Evolutionary conservation across 306 rosid species (phyloP), one percentile per base, ranked within the genome.

Genomic region (Begonia loranthoides): DNA sequence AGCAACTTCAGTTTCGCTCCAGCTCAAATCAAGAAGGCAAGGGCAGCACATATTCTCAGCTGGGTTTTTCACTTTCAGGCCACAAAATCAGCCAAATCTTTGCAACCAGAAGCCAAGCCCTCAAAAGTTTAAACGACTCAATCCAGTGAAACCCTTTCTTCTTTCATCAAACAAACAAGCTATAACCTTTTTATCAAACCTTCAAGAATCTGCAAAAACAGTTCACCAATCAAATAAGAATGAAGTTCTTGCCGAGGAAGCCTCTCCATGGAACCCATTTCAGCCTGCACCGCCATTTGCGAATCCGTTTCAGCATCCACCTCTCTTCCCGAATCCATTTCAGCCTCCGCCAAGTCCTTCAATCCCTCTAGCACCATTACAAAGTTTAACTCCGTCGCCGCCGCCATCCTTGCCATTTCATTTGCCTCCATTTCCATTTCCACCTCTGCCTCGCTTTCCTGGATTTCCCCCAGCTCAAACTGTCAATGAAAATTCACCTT

Each of bases 61-160:
- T 59, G 97, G 97, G 14, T 41, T 79, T 51, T 77, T 90, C 77
- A 79, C 94, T 56, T 90, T 90, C 81, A 80, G 74, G 66, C 97
- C 97, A 9, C 52, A 33, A 5, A 74, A 68, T 10, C 79, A 58
- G 38, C 92, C 97, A 49, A 65, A 55, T n/a, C 60, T 78, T 1
- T 82, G 97, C 51, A 59, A 59, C 57, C 67, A 82, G 41, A 82
- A 79, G 48, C 77, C 73, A 40, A 19, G 22, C 22, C 22, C 22
- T 19, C 22, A 2, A 19, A 28, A 28, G 36, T 28, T 28, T 4
- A 28, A 28, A 28, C 6, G 5, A 28, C 36, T 8, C 36, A 28
- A 28, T 28, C 5, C 22, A 19, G 22, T 19, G 22, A 19, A 19
- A 19, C n/a, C 28, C 13, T 10, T 58, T 48, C 63, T 45, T 17